phyloP scores from a whole-genome alignment of 306 rosid genomes.

The Alnus rubra region DNA sequence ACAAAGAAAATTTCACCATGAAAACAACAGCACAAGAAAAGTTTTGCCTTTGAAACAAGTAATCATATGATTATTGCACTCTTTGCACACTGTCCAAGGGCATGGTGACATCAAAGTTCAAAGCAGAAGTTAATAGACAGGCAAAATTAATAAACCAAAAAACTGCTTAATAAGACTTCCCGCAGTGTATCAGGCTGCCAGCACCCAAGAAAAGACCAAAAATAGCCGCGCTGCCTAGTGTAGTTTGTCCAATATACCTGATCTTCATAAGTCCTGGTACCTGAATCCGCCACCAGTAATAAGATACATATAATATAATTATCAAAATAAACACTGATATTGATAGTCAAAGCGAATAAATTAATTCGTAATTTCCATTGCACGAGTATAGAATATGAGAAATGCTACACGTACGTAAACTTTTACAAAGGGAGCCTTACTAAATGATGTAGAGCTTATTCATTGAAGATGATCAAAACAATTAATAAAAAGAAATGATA shows the following conservation, averaged over 20 bases:
- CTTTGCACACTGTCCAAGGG: conserved; percentile 27
- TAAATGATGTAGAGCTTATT: too few relatives aligned
- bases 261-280: conserved; percentile 87
- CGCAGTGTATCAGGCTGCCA: conserved; percentile 91
- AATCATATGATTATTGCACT: conserved; percentile 7
- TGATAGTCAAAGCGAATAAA: not conserved
- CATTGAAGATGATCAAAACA: too few relatives aligned
- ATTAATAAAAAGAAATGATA: too few relatives aligned
- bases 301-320: not conserved
- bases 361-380: not conserved
- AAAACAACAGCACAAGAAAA: conserved; percentile 1
- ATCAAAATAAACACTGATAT: not conserved
- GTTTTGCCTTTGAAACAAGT: not conserved
- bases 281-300: conserved; percentile 39
- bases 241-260: conserved; percentile 77
- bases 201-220: conserved; percentile 92
- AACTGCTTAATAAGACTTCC: conserved; percentile 65
- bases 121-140: conserved; percentile 22
- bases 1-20: conserved; percentile 19
- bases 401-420: too few relatives aligned
- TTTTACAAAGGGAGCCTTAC: too few relatives aligned
- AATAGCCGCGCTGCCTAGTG: conserved; percentile 78
- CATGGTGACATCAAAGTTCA: not conserved
- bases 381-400: not conserved
- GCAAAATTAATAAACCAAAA: conserved; percentile 11